Conservation (phyloP, 441 rosid genomes). For the Erodium trifolium region DNA sequence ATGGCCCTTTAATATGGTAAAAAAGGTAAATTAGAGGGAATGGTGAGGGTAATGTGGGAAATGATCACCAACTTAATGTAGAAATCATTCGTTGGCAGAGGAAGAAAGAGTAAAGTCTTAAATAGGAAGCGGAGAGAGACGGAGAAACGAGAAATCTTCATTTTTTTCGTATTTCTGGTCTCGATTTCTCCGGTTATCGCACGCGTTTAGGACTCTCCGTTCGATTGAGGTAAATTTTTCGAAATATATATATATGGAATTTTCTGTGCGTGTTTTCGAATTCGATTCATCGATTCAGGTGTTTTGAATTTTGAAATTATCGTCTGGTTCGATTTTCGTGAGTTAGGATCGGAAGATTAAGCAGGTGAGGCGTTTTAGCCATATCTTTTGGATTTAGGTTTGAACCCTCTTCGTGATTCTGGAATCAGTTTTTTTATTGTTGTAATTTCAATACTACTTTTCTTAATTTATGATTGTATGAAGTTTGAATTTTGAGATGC, state of each 20-base stretch:
- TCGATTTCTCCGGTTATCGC: constrained; percentile 8
- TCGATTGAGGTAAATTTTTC: constrained; percentile 11
- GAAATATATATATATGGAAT: background rate
- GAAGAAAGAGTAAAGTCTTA: constrained; percentile 11
- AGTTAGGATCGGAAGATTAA: constrained; percentile 20
- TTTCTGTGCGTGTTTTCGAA: background rate
- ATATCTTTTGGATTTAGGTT: background rate
- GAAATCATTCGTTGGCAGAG: background rate
- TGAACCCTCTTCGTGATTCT: background rate
- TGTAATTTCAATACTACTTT: too few species aligned
- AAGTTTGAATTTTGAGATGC: background rate
- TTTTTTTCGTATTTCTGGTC: background rate
- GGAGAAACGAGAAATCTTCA: background rate
- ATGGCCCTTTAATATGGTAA: background rate
- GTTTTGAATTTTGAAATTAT: background rate
- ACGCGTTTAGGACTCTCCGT: constrained; percentile 11
- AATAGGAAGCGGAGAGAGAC: background rate
- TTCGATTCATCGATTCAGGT: background rate
- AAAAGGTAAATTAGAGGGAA: background rate
- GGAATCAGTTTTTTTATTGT: background rate
- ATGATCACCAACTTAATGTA: background rate
- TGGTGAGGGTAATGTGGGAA: background rate
- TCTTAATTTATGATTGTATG: background rate
- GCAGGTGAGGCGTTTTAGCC: constrained; percentile 18
- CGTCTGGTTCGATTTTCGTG: background rate